Evolutionary conservation across 139 green algal genomes (phyloP), one percentile per base, ranked within the genome.

Genomic region (Spirogloea muscicola): DNA sequence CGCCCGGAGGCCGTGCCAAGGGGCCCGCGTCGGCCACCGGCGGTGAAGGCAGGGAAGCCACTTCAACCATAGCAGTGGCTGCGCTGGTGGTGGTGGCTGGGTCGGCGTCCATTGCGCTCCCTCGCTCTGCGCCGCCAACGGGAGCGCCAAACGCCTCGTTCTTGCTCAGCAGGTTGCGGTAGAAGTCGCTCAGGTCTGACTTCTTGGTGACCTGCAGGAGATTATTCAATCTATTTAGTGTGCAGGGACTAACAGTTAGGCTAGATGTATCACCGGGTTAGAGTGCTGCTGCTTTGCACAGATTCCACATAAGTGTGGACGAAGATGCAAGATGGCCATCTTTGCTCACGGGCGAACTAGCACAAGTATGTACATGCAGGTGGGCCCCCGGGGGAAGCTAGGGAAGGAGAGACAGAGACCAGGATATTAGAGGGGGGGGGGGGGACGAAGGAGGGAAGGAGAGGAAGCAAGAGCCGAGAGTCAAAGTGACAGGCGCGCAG

Each of bases 141-240:
- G 76, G n/a, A 51, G 13, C 44, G 55, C 87, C 88, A 55, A 91
- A 87, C 2, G 88, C 90, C 29, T 89, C 86, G 63, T 95, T 94
- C 7, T 85, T 85, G 18, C 71, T 89, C 27, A 94, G 73, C 40
- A 96, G 68, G 81, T 96, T 96, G 67, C 80, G 78, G 80, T 94
- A 96, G 49, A 96, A 96, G 75, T 95, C 88, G 62, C 88, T 88
- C 87, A 96, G 90, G 81, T 96, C 76, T 29, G 34, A 16, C 41
- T 62, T 74, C 64, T 84, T 84, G 6, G 80, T 85, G n/a, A 84
- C 78, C 61, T 81, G 66, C 62, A 72, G 29, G 29, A 39, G 52
- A n/a, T n/a, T n/a, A n/a, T n/a, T n/a, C n/a, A n/a, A n/a, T n/a
- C n/a, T n/a, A n/a, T n/a, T n/a, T n/a, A n/a, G n/a, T n/a, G n/a